A percentile compares a stretch with the other conserved stretches of the same genome.
Evolutionary conservation across 352 stramenopile genomes (phyloP).

Genomic region (Globisporangium nagaii): DNA sequence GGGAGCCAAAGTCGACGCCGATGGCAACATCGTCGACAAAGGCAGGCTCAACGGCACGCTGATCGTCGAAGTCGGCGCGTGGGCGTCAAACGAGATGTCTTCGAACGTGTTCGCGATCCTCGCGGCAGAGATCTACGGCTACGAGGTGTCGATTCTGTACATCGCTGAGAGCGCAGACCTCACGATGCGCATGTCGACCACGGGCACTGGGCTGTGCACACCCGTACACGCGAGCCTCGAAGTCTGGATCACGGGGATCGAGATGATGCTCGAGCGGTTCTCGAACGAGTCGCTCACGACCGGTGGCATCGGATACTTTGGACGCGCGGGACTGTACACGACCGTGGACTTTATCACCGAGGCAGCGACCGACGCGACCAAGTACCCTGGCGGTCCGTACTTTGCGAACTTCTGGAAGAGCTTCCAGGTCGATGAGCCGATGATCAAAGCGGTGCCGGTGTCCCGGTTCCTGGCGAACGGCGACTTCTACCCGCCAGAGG

Average conservation of each 20-base stretch:
- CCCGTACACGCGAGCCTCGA: slow-evolving; percentile 34
- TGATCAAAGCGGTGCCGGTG: slow-evolving; percentile 17
- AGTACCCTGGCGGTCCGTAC: slow-evolving; percentile 9
- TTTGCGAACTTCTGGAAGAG: slow-evolving; percentile 37
- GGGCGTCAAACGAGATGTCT: slow-evolving; percentile 20
- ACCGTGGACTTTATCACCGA: slow-evolving; percentile 29
- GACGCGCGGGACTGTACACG: slow-evolving; percentile 33
- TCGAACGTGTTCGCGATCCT: slow-evolving; percentile 27
- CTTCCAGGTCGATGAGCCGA: slow-evolving; percentile 19
- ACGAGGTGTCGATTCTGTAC: slow-evolving; percentile 12
- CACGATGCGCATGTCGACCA: slow-evolving; percentile 29
- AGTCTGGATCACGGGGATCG: slow-evolving; percentile 19
- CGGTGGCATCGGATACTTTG: slow-evolving; percentile 22
- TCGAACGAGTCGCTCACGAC: slow-evolving; percentile 21
- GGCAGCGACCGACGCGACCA: slow-evolving; percentile 6
- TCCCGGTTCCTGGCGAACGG: neutral
- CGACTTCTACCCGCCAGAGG: slow-evolving; percentile 15
- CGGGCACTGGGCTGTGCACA: slow-evolving; percentile 15
- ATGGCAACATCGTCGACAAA: slow-evolving; percentile 10
- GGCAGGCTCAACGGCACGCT: slow-evolving; percentile 18
- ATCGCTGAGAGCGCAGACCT: neutral
- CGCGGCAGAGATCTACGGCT: slow-evolving; percentile 15
- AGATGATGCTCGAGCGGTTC: slow-evolving; percentile 11
- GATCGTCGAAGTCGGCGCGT: slow-evolving; percentile 19
- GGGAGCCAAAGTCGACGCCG: slow-evolving; percentile 11